Percentiles rank a stretch among this genome's conserved stretches.
Conservation (phyloP, 2,329 filamentous ascomycete species). For the Colletotrichum incanum region DNA sequence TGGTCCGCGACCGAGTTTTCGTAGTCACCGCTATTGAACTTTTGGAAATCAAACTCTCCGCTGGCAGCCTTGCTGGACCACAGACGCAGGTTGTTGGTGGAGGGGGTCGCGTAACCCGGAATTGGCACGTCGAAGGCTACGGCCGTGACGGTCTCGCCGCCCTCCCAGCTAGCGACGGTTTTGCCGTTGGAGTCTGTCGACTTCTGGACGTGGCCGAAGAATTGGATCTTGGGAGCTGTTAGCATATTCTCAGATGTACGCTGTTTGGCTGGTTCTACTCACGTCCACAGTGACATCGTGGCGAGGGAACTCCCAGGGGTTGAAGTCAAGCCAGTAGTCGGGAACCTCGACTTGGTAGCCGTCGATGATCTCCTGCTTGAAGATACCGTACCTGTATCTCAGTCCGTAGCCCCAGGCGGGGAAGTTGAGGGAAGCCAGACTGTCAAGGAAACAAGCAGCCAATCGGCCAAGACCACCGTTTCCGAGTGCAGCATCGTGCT, state of each 20-base stretch:
- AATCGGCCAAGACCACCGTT: constrained; percentile 96
- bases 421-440: constrained; percentile 93
- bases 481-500: constrained; percentile 95
- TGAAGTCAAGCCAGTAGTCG: constrained; percentile 99
- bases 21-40: constrained; percentile 98
- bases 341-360: constrained; percentile 98
- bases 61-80: constrained; percentile 99
- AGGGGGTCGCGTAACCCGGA: constrained; percentile 89
- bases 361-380: constrained; percentile 99
- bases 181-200: constrained; percentile 83
- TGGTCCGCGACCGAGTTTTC: constrained; percentile 98
- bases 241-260: not conserved
- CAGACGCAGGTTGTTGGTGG: constrained; percentile 95
- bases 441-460: constrained; percentile 97
- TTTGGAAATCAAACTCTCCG: constrained; percentile 99
- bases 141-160: constrained; percentile 91
- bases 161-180: constrained; percentile 84
- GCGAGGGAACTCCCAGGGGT: constrained; percentile 98
- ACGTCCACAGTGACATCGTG: constrained; percentile 95
- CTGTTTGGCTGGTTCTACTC: constrained; percentile 51
- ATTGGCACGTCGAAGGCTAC: constrained; percentile 95
- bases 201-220: constrained; percentile 89
- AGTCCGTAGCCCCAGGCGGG: constrained; percentile 98
- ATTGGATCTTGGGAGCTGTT: constrained; percentile 76
- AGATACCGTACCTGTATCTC: constrained; percentile 96